A percentile compares a stretch with the other conserved stretches of the same genome.
Conservation (phyloP, 2,329 filamentous ascomycete genomes). For the Raffaelea deltoideospora region DNA sequence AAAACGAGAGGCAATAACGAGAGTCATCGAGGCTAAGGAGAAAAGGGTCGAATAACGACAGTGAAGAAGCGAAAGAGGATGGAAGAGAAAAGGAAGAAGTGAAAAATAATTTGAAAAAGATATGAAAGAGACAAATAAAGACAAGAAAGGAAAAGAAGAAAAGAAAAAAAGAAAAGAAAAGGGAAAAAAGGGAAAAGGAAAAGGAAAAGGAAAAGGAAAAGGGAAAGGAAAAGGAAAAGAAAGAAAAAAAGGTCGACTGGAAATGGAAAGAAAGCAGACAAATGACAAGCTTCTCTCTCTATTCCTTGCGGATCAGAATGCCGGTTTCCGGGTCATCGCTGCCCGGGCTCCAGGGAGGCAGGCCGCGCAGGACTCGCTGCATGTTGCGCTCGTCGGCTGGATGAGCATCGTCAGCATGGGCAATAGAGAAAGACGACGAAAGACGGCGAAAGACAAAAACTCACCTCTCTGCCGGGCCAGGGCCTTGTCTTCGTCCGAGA, state of each 20-base stretch:
- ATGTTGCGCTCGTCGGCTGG: slow-evolving; percentile 10
- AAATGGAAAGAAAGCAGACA: background rate
- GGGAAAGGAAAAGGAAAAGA: background rate
- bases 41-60: background rate
- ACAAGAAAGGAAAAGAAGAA: background rate
- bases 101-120: too few species aligned
- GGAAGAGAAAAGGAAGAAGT: too few species aligned
- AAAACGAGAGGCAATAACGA: background rate
- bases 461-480: slow-evolving; percentile 9
- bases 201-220: background rate
- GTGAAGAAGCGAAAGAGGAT: background rate
- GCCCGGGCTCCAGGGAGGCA: slow-evolving; percentile 10
- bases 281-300: background rate
- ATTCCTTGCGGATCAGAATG: slow-evolving; percentile 10
- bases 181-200: background rate
- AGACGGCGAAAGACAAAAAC: background rate
- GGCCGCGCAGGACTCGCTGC: slow-evolving; percentile 9
- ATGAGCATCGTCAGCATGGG: background rate
- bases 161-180: background rate
- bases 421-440: background rate
- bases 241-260: background rate
- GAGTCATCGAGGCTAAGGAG: too few species aligned
- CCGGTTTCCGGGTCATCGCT: slow-evolving; percentile 11
- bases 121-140: background rate
- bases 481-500: slow-evolving; percentile 11